Evolutionary conservation across 2,329 filamentous ascomycete genomes (phyloP).

Genomic region (Colletotrichum sp.): DNA sequence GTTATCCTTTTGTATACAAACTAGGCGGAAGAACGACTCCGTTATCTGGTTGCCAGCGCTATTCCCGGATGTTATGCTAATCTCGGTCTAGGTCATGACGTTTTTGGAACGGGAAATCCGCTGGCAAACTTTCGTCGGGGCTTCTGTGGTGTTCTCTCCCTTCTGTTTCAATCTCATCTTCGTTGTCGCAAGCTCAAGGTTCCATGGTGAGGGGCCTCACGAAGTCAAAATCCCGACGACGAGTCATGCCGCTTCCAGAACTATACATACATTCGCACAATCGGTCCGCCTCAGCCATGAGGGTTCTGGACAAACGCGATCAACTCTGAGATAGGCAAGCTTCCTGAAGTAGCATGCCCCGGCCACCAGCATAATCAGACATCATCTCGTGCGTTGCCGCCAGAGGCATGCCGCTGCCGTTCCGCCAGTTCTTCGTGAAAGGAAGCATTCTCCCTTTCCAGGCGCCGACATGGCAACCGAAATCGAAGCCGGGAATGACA

Average conservation of each 20-base stretch:
- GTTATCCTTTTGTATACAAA: accelerated
- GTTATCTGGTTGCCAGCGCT: neutral
- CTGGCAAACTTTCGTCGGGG: neutral
- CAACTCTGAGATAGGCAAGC: neutral
- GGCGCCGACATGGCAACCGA: neutral
- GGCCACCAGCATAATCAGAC: neutral
- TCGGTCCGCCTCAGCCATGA: accelerated
- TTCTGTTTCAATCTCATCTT: neutral
- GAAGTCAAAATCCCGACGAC: neutral
- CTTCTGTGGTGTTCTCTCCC: accelerated
- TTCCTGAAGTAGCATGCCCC: neutral
- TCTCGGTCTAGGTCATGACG: accelerated
- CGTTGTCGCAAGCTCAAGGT: neutral
- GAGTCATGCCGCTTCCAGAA: neutral
- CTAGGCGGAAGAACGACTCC: neutral
- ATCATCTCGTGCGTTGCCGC: neutral
- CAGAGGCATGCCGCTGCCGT: neutral
- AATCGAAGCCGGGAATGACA: neutral
- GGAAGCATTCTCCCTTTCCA: neutral
- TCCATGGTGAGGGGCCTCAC: neutral
- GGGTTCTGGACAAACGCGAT: neutral
- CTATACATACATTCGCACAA: neutral
- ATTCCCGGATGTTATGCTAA: neutral
- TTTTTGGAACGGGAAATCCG: neutral
- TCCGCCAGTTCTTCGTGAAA: neutral